Conservation (phyloP, 176 grass and related monocot species). For the Bromus sterilis region DNA sequence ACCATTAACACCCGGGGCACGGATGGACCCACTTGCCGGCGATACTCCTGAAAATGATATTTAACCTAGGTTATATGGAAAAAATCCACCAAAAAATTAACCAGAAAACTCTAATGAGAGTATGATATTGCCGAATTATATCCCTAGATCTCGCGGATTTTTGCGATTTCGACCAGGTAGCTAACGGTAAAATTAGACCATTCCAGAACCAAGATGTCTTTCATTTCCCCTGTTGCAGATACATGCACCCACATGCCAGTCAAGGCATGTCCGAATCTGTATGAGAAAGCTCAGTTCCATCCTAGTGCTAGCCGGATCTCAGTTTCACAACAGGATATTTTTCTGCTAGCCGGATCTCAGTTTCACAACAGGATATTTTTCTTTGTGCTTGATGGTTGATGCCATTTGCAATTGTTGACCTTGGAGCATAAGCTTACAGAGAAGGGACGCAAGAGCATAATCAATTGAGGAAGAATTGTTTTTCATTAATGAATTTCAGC, state of each 20-base stretch:
- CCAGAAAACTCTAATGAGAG: background rate
- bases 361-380: background rate
- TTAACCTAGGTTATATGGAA: background rate
- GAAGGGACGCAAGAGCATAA: slow-evolving; percentile 16
- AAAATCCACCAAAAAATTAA: background rate
- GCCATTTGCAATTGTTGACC: no score
- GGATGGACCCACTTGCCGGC: background rate
- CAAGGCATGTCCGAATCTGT: background rate
- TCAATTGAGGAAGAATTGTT: slow-evolving; percentile 8
- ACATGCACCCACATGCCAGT: background rate
- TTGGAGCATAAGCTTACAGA: no score
- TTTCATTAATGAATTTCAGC: slow-evolving; percentile 20
- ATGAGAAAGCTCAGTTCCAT: background rate
- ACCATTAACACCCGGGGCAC: background rate
- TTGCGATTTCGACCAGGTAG: background rate
- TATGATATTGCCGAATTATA: background rate
- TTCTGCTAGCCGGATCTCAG: background rate
- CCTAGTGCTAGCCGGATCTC: background rate
- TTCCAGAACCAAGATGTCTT: background rate
- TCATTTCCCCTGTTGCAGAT: background rate
- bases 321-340: no score
- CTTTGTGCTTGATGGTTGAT: background rate
- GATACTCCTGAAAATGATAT: background rate
- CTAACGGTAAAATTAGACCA: no score
- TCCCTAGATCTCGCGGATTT: background rate